phyloP scores from a whole-genome alignment of 1,284 basidiomycete genomes.

The Amylostereum areolatum region DNA sequence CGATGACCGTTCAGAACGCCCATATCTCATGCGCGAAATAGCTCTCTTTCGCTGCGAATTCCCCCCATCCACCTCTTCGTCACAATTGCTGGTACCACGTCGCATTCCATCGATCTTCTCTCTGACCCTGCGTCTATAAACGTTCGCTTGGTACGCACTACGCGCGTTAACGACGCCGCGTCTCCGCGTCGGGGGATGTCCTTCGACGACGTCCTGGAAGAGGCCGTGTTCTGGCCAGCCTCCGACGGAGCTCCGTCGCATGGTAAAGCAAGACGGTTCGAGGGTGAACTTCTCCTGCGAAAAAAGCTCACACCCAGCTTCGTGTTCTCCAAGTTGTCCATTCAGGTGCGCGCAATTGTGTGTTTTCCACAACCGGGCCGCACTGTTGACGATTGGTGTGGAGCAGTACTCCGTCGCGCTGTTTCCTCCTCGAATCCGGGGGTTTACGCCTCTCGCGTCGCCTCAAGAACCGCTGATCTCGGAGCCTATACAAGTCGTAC shows the following conservation, averaged over 20 bases:
- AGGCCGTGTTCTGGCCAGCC: background rate
- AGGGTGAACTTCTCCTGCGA: background rate
- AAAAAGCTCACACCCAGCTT: slow-evolving; percentile 1
- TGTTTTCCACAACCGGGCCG: background rate
- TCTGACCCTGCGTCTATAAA: background rate
- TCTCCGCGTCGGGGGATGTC: background rate
- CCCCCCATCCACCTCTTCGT: too few species aligned
- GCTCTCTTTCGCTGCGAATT: background rate
- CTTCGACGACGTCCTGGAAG: background rate
- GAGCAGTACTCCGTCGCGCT: background rate
- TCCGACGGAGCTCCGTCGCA: background rate
- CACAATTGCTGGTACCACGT: too few species aligned
- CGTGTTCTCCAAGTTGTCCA: background rate
- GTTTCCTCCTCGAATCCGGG: background rate
- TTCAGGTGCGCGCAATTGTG: background rate
- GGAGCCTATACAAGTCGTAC: background rate
- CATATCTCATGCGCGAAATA: background rate
- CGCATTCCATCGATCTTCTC: too few species aligned
- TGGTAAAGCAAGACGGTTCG: background rate
- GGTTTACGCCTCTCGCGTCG: background rate
- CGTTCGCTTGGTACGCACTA: background rate
- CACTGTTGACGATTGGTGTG: background rate
- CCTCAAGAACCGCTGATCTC: background rate
- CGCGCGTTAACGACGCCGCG: background rate
- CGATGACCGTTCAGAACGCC: too few species aligned